Evolutionary conservation across 164 flowering plant species (phyloP), one percentile per base, ranked within the genome.

Genomic region (Litsea cubeba): DNA sequence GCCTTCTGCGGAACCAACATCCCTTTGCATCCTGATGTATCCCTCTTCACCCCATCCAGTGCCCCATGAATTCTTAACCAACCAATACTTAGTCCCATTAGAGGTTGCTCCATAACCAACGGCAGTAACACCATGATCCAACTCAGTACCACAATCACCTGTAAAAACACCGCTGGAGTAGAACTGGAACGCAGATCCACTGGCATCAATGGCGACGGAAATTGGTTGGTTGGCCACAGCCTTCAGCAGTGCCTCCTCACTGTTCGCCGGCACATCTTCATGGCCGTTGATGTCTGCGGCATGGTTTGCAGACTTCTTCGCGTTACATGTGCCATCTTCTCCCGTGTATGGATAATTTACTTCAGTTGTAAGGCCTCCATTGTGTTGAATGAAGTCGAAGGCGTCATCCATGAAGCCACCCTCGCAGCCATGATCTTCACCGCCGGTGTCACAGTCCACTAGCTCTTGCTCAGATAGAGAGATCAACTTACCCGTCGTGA

Each of bases 31-130:
- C 65, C 40, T 71, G 15, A 71, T 71, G 65, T 60, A 71, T 10
- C 74, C 74, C 12, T 30, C 58, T 57, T 71, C 74, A 17, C 74
- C 74, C 66, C 74, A 71, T n/a, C 65, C 14, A 1, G 12, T 25
- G 5, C 74, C 74, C 74, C 66, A 71, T 26, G 74, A 71, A 57
- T 71, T 71, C 51, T 71, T 71, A 17, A 71, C 74, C 23, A 71
- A 22, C 74, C 74, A 71, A 58, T 71, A 71, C 22, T 71, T 71
- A 0, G 64, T 71, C 46, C 74, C 66, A 49, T 81, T 50, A 8
- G 12, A n/a, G 17, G 30, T 14, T 49, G 65, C 32, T 4, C 66
- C 74, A 57, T 71, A 71, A 18, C 74, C 74, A 57, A 71, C 66
- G 0, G 23, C 46, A 0, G 74, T 58, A 20, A 57, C 74, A 12